Evolutionary conservation across 2,329 filamentous ascomycete genomes (phyloP).

Genomic region (Ophiostoma sp.): DNA sequence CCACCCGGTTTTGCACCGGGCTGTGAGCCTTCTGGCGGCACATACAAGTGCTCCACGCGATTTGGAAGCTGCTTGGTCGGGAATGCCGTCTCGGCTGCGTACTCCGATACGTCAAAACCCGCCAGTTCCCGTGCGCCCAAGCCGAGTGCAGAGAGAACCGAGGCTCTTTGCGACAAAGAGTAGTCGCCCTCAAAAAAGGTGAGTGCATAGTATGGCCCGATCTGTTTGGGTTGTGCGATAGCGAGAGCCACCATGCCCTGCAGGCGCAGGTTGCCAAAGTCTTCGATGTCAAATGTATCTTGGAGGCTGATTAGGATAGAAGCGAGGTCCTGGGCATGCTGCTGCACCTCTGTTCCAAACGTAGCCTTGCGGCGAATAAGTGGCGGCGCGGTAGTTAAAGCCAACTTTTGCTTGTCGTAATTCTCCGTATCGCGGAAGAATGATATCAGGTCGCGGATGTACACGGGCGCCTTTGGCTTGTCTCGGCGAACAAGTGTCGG

Average conservation of each 20-base stretch:
- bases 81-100: slow-evolving; percentile 53
- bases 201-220: slow-evolving; percentile 78
- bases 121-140: slow-evolving; percentile 78
- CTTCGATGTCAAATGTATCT: slow-evolving; percentile 75
- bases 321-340: slow-evolving; percentile 77
- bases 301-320: slow-evolving; percentile 71
- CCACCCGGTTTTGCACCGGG: background rate
- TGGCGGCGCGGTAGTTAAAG: slow-evolving; percentile 66
- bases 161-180: slow-evolving; percentile 75
- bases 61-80: slow-evolving; percentile 74
- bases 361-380: slow-evolving; percentile 83
- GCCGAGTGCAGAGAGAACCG: slow-evolving; percentile 75
- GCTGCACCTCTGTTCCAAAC: slow-evolving; percentile 81
- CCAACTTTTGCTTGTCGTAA: slow-evolving; percentile 77
- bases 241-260: slow-evolving; percentile 79
- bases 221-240: slow-evolving; percentile 65
- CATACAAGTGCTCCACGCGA: slow-evolving; percentile 67
- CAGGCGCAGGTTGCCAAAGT: slow-evolving; percentile 68
- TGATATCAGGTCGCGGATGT: slow-evolving; percentile 75
- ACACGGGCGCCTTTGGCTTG: slow-evolving; percentile 80
- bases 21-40: slow-evolving; percentile 34
- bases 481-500: slow-evolving; percentile 78
- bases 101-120: slow-evolving; percentile 59
- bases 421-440: slow-evolving; percentile 76
- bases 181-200: slow-evolving; percentile 91